Evolutionary conservation across 495 filamentous ascomycete species (phyloP).

Genomic region (Darksidea phi): DNA sequence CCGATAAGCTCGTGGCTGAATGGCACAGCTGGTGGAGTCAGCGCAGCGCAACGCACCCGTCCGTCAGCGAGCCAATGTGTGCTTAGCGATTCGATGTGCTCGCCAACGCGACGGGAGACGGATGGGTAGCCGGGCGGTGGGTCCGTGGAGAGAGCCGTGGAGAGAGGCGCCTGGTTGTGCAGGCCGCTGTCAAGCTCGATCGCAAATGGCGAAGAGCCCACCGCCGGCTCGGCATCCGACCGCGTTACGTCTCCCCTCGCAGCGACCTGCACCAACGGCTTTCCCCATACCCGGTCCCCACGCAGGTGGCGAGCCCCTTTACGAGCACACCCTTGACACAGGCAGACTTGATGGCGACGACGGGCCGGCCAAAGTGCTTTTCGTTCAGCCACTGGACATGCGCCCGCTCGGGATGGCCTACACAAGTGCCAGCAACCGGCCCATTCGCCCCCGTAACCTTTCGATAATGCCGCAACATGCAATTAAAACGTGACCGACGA

Average conservation of each 20-base stretch:
- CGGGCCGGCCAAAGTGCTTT: neutral
- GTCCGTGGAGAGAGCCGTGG: conserved; percentile 3
- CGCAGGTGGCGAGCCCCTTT: no score
- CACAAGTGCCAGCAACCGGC: conserved; percentile 5
- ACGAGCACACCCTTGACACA: neutral
- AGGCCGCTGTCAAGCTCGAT: neutral
- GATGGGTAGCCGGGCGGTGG: conserved; percentile 2
- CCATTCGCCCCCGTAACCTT: neutral
- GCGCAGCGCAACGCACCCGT: neutral
- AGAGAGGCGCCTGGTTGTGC: neutral
- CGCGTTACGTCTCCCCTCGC: neutral
- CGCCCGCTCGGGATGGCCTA: neutral
- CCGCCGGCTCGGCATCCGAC: conserved; percentile 3
- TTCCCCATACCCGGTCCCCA: conserved; percentile 3
- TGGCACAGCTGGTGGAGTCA: conserved; percentile 4
- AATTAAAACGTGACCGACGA: conserved; percentile 1
- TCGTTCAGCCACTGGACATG: no score
- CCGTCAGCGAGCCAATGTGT: neutral
- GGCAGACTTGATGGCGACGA: neutral
- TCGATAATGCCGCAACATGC: conserved; percentile 7
- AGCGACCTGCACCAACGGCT: neutral
- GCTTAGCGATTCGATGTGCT: neutral
- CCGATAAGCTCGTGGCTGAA: conserved; percentile 11
- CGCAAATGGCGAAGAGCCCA: conserved; percentile 10
- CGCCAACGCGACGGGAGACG: conserved; percentile 1